phyloP scores from a whole-genome alignment of 2,329 filamentous ascomycete genomes.

The Diaporthe nobilis region DNA sequence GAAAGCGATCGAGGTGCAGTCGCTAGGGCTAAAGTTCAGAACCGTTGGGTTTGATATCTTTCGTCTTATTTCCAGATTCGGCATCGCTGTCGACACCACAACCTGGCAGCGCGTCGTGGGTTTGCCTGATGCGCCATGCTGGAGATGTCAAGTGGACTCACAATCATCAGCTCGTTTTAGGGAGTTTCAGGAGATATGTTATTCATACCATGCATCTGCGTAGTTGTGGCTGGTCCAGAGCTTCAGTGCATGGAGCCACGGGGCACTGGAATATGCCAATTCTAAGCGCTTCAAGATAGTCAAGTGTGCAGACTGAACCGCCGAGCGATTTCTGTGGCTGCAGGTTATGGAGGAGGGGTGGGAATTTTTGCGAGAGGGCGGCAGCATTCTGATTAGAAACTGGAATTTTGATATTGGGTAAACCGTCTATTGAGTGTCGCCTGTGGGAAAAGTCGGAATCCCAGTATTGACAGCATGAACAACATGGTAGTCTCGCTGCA shows the following conservation, averaged over 20 bases:
- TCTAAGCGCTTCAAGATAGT: neutral
- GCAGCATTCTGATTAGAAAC: slow-evolving; percentile 30
- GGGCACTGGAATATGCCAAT: neutral
- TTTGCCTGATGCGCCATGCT: neutral
- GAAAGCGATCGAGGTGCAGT: neutral
- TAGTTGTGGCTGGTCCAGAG: neutral
- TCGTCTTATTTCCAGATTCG: neutral
- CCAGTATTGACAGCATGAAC: slow-evolving; percentile 30
- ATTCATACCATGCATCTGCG: neutral
- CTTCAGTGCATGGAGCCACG: neutral
- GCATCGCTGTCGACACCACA: neutral
- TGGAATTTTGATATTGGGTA: slow-evolving; percentile 33
- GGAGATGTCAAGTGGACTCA: neutral
- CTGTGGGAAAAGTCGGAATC: slow-evolving; percentile 30
- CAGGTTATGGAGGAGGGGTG: neutral
- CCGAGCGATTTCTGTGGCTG: neutral
- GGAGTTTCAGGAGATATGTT: neutral
- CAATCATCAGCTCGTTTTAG: neutral
- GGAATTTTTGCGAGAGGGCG: neutral
- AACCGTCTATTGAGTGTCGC: slow-evolving; percentile 41
- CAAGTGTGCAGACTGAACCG: neutral
- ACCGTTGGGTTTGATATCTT: slow-evolving; percentile 18
- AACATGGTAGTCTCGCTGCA: slow-evolving; percentile 30
- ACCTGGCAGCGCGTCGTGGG: too few relatives aligned
- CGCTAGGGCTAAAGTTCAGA: neutral